These are phyloP conservation scores for Kurtzmaniella quercitrusa DNA, from an alignment of 1,139 yeast genomes.

Conservation along the genomic window DNA sequence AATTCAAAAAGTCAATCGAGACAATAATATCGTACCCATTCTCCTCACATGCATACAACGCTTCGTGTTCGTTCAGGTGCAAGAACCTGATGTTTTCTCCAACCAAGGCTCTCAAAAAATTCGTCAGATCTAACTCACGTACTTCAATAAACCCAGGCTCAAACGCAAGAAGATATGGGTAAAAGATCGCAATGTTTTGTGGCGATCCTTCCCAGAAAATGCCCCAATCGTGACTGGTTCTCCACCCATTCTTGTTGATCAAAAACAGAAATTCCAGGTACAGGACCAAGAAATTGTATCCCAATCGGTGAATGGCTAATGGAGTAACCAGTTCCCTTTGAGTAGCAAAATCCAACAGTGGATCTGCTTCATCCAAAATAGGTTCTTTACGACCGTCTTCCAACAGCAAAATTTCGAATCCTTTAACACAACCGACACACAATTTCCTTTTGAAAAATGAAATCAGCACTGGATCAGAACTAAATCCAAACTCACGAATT, in stretches of 20 bases:
- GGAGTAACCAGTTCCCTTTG: conserved; percentile 81
- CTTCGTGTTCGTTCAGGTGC: conserved; percentile 90
- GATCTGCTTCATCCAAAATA: conserved; percentile 91
- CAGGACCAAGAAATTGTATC: conserved; percentile 80
- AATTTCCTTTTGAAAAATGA: conserved; percentile 84
- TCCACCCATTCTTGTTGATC: conserved; percentile 94
- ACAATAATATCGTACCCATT: conserved; percentile 89
- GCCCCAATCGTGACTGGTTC: conserved; percentile 90
- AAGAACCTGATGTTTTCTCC: conserved; percentile 89
- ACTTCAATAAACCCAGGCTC: conserved; percentile 89
- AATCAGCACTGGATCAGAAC: conserved; percentile 86
- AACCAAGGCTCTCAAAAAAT: conserved; percentile 79
- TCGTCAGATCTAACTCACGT: conserved; percentile 85
- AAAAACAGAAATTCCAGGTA: conserved; percentile 92
- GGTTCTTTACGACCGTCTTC: conserved; percentile 75
- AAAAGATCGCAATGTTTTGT: conserved; percentile 86
- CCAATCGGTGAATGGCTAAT: conserved; percentile 84
- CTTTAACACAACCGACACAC: conserved; percentile 94
- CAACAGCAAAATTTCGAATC: conserved; percentile 87
- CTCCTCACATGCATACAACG: conserved; percentile 89
- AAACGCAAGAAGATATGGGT: conserved; percentile 88
- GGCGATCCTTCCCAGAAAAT: conserved; percentile 97
- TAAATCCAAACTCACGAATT: conserved; percentile 72
- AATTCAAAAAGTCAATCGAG: conserved; percentile 73
- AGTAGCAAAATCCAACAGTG: conserved; percentile 92